These are phyloP conservation scores for Luzula sylvatica DNA, from an alignment of 176 grass and related monocot genomes.

Conservation along the genomic window DNA sequence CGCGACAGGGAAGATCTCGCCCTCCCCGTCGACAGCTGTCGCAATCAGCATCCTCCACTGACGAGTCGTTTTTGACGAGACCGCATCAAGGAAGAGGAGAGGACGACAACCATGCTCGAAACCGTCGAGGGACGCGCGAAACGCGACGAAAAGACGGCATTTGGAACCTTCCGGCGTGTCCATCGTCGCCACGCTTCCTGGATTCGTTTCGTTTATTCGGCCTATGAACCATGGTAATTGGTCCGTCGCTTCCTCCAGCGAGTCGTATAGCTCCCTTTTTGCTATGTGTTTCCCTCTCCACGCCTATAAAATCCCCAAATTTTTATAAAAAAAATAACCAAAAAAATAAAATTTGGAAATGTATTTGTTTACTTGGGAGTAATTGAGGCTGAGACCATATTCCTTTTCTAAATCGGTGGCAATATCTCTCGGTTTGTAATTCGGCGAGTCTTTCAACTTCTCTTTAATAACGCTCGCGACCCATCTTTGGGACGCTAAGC, in stretches of 20 bases:
- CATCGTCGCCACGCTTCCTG: slow-evolving; percentile 69
- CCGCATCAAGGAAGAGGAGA: slow-evolving; percentile 69
- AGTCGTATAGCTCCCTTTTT: slow-evolving; percentile 74
- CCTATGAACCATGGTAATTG: slow-evolving; percentile 90
- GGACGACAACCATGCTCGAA: slow-evolving; percentile 92
- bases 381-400: slow-evolving; percentile 79
- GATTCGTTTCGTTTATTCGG: slow-evolving; percentile 75
- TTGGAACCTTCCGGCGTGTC: slow-evolving; percentile 65
- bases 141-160: slow-evolving; percentile 78
- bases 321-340: too few species aligned
- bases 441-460: slow-evolving; percentile 71
- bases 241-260: slow-evolving; percentile 63
- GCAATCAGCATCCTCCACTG: slow-evolving; percentile 74
- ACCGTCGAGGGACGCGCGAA: slow-evolving; percentile 71
- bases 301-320: slow-evolving; percentile 18
- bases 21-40: slow-evolving; percentile 66
- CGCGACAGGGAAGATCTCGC: slow-evolving; percentile 72
- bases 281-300: slow-evolving; percentile 93
- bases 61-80: slow-evolving; percentile 64
- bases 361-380: slow-evolving; percentile 46
- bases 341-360: too few species aligned
- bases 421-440: slow-evolving; percentile 85
- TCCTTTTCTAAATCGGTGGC: slow-evolving; percentile 77
- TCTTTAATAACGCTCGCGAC: slow-evolving; percentile 98
- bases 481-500: slow-evolving; percentile 77